Evolutionary conservation across 176 grass and related monocot species (phyloP).

Genomic region (Oryza longistaminata): DNA sequence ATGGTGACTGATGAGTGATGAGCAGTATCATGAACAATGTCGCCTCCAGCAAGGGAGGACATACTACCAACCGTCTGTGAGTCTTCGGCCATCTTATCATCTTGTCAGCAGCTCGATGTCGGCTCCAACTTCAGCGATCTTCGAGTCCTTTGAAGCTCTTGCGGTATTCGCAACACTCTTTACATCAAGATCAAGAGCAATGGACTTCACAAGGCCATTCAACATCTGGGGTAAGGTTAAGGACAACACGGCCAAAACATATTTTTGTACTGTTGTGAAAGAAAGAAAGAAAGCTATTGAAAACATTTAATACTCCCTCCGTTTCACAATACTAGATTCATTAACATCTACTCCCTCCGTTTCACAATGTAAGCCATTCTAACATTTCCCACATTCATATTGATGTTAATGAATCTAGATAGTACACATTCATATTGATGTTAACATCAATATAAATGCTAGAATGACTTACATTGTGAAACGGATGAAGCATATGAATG

Average conservation of each 20-base stretch:
- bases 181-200: slow-evolving; percentile 90
- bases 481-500: too few species aligned
- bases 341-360: too few species aligned
- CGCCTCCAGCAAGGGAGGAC: background rate
- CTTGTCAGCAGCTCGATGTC: slow-evolving; percentile 81
- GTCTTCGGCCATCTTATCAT: background rate
- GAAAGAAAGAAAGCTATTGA: background rate
- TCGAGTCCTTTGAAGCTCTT: slow-evolving; percentile 67
- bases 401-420: too few species aligned
- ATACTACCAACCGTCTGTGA: background rate
- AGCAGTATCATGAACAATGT: background rate
- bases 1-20: background rate
- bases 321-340: too few species aligned
- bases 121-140: slow-evolving; percentile 76
- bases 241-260: slow-evolving; percentile 13
- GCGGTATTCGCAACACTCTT: slow-evolving; percentile 64
- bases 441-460: too few species aligned
- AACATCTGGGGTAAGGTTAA: slow-evolving; percentile 80
- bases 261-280: background rate
- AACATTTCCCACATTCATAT: too few species aligned
- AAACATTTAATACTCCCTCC: background rate
- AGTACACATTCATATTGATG: too few species aligned
- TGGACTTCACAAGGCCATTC: slow-evolving; percentile 75
- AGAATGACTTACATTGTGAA: too few species aligned
- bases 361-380: too few species aligned